phyloP scores from a whole-genome alignment of 768 basidiomycete species.

The Tylopilus subfusipes region DNA sequence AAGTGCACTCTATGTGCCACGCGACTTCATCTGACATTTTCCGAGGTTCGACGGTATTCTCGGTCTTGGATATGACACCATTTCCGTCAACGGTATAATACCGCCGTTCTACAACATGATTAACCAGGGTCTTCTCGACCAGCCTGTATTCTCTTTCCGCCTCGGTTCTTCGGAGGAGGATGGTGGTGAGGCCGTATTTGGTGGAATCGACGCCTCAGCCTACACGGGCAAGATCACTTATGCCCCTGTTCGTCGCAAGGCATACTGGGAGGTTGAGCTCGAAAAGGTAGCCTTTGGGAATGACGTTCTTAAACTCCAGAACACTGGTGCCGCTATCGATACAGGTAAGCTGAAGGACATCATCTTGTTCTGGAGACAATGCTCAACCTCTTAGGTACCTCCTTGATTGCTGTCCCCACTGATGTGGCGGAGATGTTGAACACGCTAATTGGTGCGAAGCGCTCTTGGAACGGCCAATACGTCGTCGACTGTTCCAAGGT shows the following conservation, averaged over 20 bases:
- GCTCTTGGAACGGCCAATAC: slow-evolving; percentile 96
- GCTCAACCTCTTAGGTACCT: slow-evolving; percentile 59
- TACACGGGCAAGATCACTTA: slow-evolving; percentile 82
- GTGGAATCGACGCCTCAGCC: slow-evolving; percentile 75
- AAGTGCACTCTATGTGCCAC: slow-evolving; percentile 28
- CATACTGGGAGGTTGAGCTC: slow-evolving; percentile 98
- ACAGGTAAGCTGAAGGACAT: slow-evolving; percentile 52
- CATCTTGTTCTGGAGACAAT: background rate
- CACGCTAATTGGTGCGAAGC: slow-evolving; percentile 88
- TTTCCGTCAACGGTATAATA: slow-evolving; percentile 86
- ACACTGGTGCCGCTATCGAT: slow-evolving; percentile 91
- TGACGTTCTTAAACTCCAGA: slow-evolving; percentile 85
- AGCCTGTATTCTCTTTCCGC: slow-evolving; percentile 92
- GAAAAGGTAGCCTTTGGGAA: slow-evolving; percentile 81
- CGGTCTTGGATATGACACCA: slow-evolving; percentile 93
- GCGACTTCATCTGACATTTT: background rate
- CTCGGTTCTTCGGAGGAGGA: slow-evolving; percentile 83
- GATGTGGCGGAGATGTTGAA: slow-evolving; percentile 99
- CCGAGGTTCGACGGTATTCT: slow-evolving; percentile 91
- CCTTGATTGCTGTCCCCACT: slow-evolving; percentile 87
- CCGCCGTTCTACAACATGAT: slow-evolving; percentile 97
- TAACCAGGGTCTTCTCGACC: slow-evolving; percentile 72
- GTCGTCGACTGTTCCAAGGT: slow-evolving; percentile 85
- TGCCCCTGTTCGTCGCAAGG: slow-evolving; percentile 89
- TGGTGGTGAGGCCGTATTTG: slow-evolving; percentile 88